Base-by-base conservation (phyloP, 371 early-diverging fungal genomes). In the Lichtheimia ornata region DNA sequence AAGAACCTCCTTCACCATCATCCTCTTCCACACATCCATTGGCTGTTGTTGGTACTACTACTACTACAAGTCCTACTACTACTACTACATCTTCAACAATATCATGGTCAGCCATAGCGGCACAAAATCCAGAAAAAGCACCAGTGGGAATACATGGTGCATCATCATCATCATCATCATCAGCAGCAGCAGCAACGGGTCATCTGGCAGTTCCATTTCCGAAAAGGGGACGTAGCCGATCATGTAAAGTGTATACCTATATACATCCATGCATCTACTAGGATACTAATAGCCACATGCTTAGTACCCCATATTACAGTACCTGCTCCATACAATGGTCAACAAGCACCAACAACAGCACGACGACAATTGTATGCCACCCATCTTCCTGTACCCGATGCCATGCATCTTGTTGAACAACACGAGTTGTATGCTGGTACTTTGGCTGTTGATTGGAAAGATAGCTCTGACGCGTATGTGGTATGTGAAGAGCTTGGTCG, bases 381-480 rank as follows among this genome's bases (percentile, higher is more conserved):
- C 18, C 69, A 77, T 58, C 30, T 69, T 12, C 58, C 55, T 40
- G 35, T 63, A 1, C 61, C 63, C 1, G 75, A 74, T 20, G 78
- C 73, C 5, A 45, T 60, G 4, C 58, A 64, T 11, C 58, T 56
- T 7, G 28, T 77, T 6, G 63, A 69, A n/a, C 41, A 58, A 14
- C 70, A 56, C 30, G 25, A 55, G 15, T 49, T 76, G 6, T 79
- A 63, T 58, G 56, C 67, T 5, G 79, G 79, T n/a, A 63, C 66
- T 14, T 49, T 79, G 18, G 50, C 40, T 4, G 71, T 79, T 0
- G 69, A 73, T 28, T 18, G 47, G 7, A 64, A 70, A 53, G 74
- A 79, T 51, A 70, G 76, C 14, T 74, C 74, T 1, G 89, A 92
- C 58, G 89, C 89, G 20, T 87, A 91, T 71, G 91, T 91, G 5